Percentiles rank a stretch among this genome's conserved stretches.
Evolutionary conservation across 495 filamentous ascomycete genomes (phyloP).

Genomic region (Penicillium pulvis): DNA sequence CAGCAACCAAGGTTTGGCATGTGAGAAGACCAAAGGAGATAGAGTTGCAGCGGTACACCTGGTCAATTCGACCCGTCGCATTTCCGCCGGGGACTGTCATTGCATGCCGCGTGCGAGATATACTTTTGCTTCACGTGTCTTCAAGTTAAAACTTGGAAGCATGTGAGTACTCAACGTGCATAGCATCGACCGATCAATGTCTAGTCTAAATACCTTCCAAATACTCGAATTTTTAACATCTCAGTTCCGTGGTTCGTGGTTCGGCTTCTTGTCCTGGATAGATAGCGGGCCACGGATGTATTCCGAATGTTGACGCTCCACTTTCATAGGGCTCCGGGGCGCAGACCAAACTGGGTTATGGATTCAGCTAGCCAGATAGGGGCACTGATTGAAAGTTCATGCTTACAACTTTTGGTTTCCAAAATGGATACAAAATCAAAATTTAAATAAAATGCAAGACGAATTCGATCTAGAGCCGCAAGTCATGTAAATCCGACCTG

Average conservation of each 20-base stretch:
- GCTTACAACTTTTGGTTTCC: not conserved
- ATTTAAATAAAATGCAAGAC: not conserved
- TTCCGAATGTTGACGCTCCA: not conserved
- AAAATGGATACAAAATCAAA: not conserved
- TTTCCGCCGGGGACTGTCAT: not conserved
- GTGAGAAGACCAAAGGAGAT: not conserved
- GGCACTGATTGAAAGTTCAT: not conserved
- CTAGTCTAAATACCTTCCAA: not conserved
- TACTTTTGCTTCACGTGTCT: not conserved
- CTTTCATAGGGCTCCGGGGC: not conserved
- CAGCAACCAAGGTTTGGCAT: not conserved
- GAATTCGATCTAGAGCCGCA: not conserved
- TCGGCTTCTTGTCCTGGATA: not conserved
- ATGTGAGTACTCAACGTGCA: not conserved
- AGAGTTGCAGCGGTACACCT: not conserved
- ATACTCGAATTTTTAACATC: not conserved
- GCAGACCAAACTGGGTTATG: not conserved
- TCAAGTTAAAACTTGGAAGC: not conserved
- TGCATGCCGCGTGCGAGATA: not conserved
- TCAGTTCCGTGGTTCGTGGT: not conserved
- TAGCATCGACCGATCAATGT: not conserved
- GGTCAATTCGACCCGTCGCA: slow-evolving; percentile 2
- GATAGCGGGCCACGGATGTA: not conserved
- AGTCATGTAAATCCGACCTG: not conserved
- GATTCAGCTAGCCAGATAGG: not conserved